Percentiles rank a stretch among this genome's conserved stretches.
Evolutionary conservation across 169 alveolate species (phyloP).

Genomic region (Plasmodium ovale): DNA sequence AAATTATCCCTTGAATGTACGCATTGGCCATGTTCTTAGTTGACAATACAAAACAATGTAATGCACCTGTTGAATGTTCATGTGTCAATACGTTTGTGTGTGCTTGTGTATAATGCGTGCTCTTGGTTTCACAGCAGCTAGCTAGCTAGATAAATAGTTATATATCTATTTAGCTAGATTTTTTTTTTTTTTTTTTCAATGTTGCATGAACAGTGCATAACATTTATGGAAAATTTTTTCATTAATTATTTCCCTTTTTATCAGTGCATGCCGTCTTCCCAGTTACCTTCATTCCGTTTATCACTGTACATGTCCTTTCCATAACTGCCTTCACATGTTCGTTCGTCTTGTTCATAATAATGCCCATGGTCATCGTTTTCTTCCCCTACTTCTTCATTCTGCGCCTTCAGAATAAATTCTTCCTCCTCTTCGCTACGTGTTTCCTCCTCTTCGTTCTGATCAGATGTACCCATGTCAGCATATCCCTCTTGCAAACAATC

Average conservation of each 20-base stretch:
- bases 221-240: not conserved
- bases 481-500: not conserved
- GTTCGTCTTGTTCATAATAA: not conserved
- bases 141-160: slow-evolving; percentile 6
- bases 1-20: too few species aligned
- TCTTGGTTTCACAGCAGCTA: slow-evolving; percentile 2
- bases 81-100: not conserved
- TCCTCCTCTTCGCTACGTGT: slow-evolving; percentile 10
- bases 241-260: not conserved
- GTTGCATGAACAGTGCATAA: slow-evolving; percentile 5
- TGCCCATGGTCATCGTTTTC: not conserved
- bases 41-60: too few species aligned
- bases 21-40: not conserved
- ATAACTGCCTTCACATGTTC: slow-evolving; percentile 14
- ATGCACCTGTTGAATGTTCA: too few species aligned
- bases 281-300: not conserved
- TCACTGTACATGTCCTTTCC: not conserved
- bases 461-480: slow-evolving; percentile 20
- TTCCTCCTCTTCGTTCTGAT: not conserved
- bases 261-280: not conserved
- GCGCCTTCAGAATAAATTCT: not conserved
- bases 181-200: slow-evolving; percentile 2
- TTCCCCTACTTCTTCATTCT: slow-evolving; percentile 9
- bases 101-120: not conserved
- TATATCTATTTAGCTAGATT: slow-evolving; percentile 9